A percentile compares a stretch with the other conserved stretches of the same genome.
Evolutionary conservation across 768 basidiomycete genomes (phyloP).

Genomic region (Psilocybe sp.): DNA sequence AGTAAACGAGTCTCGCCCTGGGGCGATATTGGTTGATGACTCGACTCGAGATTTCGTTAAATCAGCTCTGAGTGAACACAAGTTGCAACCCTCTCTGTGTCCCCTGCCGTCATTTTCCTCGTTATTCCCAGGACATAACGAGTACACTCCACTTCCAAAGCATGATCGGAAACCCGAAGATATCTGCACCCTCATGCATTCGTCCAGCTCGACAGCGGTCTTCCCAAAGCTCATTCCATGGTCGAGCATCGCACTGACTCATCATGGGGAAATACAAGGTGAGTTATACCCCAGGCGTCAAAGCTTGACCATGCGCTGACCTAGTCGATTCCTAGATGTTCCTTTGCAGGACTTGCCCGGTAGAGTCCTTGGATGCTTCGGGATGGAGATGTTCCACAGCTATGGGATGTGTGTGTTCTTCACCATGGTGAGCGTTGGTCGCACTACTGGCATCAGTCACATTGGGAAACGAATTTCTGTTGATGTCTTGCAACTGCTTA

Average conservation of each 20-base stretch:
- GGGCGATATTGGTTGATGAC: background rate
- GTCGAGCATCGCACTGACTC: background rate
- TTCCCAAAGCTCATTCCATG: slow-evolving; percentile 4
- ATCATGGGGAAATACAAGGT: slow-evolving; percentile 4
- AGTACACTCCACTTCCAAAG: background rate
- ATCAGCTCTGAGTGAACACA: background rate
- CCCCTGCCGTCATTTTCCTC: background rate
- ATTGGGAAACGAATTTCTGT: background rate
- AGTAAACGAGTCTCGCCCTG: background rate
- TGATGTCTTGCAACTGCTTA: background rate
- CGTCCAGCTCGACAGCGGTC: slow-evolving; percentile 4
- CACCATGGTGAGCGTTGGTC: background rate
- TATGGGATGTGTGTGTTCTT: background rate
- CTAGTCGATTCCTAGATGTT: background rate
- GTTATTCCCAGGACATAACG: background rate
- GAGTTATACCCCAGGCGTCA: background rate
- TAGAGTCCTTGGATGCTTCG: background rate
- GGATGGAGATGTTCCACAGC: slow-evolving; percentile 4
- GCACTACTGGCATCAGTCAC: no score
- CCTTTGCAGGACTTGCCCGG: background rate
- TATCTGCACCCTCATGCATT: slow-evolving; percentile 1
- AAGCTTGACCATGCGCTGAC: background rate
- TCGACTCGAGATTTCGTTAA: background rate
- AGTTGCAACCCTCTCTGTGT: background rate
- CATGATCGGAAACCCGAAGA: background rate